Conservation (phyloP, 2,329 filamentous ascomycete species). For the Epichloe sibirici region DNA sequence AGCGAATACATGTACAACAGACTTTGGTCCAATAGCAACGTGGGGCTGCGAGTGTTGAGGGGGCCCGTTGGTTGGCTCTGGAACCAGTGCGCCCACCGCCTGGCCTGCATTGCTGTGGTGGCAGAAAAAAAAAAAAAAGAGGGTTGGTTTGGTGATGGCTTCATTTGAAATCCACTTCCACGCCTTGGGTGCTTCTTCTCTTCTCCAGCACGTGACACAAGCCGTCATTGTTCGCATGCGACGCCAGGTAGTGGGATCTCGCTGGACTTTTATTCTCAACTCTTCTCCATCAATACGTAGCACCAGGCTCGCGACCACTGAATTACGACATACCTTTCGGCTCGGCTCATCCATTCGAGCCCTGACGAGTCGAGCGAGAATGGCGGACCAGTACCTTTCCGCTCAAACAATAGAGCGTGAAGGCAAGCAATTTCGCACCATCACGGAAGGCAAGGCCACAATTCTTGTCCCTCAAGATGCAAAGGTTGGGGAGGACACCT, state of each 20-base stretch:
- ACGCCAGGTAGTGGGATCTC: background rate
- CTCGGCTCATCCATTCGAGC: background rate
- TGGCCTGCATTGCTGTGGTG: constrained; percentile 10
- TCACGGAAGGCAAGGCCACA: constrained; percentile 44
- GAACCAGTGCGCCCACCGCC: constrained; percentile 9
- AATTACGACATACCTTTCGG: constrained; percentile 2
- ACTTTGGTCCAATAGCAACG: too few species aligned
- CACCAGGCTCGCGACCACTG: background rate
- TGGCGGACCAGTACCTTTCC: constrained; percentile 9
- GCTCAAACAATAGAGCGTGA: constrained; percentile 20
- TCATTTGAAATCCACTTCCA: background rate
- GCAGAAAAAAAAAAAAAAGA: constrained; percentile 10
- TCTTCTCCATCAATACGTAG: background rate
- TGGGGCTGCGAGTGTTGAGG: too few species aligned
- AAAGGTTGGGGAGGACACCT: constrained; percentile 36
- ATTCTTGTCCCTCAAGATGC: constrained; percentile 40
- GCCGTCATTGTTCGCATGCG: background rate
- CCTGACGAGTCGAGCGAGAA: constrained; percentile 4
- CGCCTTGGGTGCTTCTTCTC: too few species aligned
- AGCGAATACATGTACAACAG: too few species aligned
- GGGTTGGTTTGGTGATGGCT: constrained; percentile 9
- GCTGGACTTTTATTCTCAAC: background rate
- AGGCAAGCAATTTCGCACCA: constrained; percentile 37
- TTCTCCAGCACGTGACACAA: background rate
- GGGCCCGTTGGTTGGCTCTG: too few species aligned